Evolutionary conservation across 495 filamentous ascomycete species (phyloP), one percentile per base, ranked within the genome.

Genomic region (Usnea hakonensis): DNA sequence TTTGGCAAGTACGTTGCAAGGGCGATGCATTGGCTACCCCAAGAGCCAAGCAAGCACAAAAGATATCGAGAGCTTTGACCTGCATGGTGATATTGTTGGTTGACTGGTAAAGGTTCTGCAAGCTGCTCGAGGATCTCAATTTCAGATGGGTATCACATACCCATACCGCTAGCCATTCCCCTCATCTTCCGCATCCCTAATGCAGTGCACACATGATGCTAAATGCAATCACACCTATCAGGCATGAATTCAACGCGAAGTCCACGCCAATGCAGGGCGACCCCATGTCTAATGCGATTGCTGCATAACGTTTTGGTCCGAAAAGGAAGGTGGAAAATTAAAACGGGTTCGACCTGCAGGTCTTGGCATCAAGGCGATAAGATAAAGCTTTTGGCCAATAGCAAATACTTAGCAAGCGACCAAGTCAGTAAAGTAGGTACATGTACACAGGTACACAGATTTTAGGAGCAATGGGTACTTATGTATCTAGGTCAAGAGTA

Each of bases 1-100:
- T 74, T 55, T 71, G 70, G 62, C 77, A 79, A 37, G 64, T 66
- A 48, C 62, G 6, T 67, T 65, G 70, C 63, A 65, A 55, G 55
- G 66, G 59, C 17, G 64, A 57, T 10, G 59, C 64, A 54, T 57
- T 37, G 44, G 55, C 55, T 23, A 38, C 44, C 30, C 32, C 40
- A n/a, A 62, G 28, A 26, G 50, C 32, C 50, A 62, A 23, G 9
- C 35, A 44, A 10, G 53, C 30, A 28, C 37, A 55, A 14, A 48
- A 40, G 26, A 32, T 19, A 23, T 13, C n/a, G n/a, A 57, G 43
- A 52, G 8, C 23, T 37, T 44, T 56, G 50, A 55, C 23, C 60
- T 62, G 60, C 60, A 62, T 62, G 37, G 44, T 54, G 52, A 32
- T 28, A 3, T 38, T 13, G 28, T 56, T 53, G 57, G 53, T 56